Percentiles rank a stretch among this genome's conserved stretches.
phyloP scores from a whole-genome alignment of 1,139 yeast genomes.

The Zygosaccharomyces pseudobailii region DNA sequence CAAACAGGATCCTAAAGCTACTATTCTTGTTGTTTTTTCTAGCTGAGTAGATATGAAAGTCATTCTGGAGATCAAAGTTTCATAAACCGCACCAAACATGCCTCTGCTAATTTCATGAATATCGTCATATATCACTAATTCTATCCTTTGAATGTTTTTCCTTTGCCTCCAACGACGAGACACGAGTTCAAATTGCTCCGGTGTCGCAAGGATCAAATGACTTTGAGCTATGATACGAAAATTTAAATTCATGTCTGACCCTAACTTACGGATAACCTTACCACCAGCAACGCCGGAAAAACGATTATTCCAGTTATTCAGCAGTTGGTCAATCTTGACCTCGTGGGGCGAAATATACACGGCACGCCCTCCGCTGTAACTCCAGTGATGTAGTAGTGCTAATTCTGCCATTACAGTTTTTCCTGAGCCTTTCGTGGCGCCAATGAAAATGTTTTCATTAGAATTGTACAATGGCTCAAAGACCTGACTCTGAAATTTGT shows the following conservation, averaged over 20 bases:
- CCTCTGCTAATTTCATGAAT: slow-evolving; percentile 65
- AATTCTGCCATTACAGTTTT: slow-evolving; percentile 69
- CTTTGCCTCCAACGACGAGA: slow-evolving; percentile 81
- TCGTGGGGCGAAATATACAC: slow-evolving; percentile 64
- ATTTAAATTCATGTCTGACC: slow-evolving; percentile 58
- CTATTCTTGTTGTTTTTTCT: slow-evolving; percentile 50
- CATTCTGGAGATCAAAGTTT: slow-evolving; percentile 64
- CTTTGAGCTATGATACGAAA: slow-evolving; percentile 49
- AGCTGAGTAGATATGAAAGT: slow-evolving; percentile 63
- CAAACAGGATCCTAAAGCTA: slow-evolving; percentile 64
- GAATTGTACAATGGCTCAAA: slow-evolving; percentile 57
- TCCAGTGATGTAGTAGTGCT: slow-evolving; percentile 70
- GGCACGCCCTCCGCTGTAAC: slow-evolving; percentile 54
- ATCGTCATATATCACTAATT: slow-evolving; percentile 69
- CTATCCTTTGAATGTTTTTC: slow-evolving; percentile 63
- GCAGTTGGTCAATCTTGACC: slow-evolving; percentile 46
- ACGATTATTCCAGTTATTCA: slow-evolving; percentile 48
- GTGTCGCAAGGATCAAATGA: slow-evolving; percentile 74
- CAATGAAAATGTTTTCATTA: slow-evolving; percentile 58
- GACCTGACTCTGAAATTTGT: slow-evolving; percentile 67
- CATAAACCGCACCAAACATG: slow-evolving; percentile 56
- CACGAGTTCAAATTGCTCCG: slow-evolving; percentile 65
- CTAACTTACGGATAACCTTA: slow-evolving; percentile 51
- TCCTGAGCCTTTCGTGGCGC: slow-evolving; percentile 73
- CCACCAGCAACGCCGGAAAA: slow-evolving; percentile 45